A percentile compares a stretch with the other conserved stretches of the same genome.
Conservation (phyloP, 1,284 basidiomycete genomes). For the Singerocomus rubriflavus region DNA sequence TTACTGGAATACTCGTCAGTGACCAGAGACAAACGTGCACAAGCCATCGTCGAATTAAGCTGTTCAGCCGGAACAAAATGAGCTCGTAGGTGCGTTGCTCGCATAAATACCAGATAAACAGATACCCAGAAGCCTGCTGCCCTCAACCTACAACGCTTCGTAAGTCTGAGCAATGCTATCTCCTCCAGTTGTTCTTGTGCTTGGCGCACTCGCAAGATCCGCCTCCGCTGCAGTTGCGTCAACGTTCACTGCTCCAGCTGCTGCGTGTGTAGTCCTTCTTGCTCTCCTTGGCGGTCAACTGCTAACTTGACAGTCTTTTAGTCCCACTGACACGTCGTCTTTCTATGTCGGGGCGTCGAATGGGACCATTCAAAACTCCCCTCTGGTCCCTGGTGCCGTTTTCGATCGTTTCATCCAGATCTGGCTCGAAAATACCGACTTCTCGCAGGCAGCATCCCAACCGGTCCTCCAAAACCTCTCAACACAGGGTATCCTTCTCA, state of each 20-base stretch:
- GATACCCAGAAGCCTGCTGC: background rate
- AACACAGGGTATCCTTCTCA: constrained; percentile 50
- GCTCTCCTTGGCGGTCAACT: background rate
- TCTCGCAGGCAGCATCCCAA: constrained; percentile 29
- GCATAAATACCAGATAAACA: constrained; percentile 15
- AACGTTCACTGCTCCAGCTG: constrained; percentile 25
- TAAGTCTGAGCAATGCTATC: constrained; percentile 11
- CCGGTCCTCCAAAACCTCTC: constrained; percentile 48
- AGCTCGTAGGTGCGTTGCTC: background rate
- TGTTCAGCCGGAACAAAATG: background rate
- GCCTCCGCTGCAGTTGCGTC: constrained; percentile 16
- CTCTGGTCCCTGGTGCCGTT: constrained; percentile 35
- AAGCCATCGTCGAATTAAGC: background rate
- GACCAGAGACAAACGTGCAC: background rate
- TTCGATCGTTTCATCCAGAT: constrained; percentile 55
- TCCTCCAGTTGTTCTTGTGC: constrained; percentile 10
- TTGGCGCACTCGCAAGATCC: constrained; percentile 18
- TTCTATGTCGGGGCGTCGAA: constrained; percentile 29
- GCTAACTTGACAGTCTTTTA: constrained; percentile 3
- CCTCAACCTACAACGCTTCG: background rate
- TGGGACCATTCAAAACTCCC: constrained; percentile 20
- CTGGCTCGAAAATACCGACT: constrained; percentile 61
- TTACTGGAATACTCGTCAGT: background rate
- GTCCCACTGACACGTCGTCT: constrained; percentile 25
- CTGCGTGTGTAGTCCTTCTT: constrained; percentile 21